Conservation (phyloP, 306 rosid species). For the Arachis hypogaea region DNA sequence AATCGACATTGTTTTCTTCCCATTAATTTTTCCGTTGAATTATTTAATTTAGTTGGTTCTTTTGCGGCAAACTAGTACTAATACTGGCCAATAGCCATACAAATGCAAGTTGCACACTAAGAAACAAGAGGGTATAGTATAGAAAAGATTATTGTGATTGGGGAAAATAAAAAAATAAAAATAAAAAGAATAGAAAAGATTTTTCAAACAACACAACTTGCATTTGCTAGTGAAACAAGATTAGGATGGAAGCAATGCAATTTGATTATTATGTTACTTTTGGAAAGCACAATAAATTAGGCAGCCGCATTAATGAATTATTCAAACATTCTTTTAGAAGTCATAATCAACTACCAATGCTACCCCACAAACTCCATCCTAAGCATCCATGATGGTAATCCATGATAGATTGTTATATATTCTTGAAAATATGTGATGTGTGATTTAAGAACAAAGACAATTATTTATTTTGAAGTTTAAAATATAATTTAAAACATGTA, state of each 20-base stretch:
- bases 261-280: not conserved
- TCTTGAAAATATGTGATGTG: too few species aligned
- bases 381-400: slow-evolving; percentile 1
- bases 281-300: not conserved
- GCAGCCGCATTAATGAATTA: not conserved
- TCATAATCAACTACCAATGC: not conserved
- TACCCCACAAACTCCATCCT: not conserved
- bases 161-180: too few species aligned
- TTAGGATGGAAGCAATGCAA: slow-evolving; percentile 1
- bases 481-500: too few species aligned
- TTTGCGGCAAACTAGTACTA: not conserved
- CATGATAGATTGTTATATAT: not conserved
- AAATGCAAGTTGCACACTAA: not conserved
- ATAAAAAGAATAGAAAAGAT: not conserved
- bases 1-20: not conserved
- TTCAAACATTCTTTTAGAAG: not conserved
- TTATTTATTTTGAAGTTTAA: too few species aligned
- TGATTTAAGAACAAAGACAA: too few species aligned
- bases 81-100: not conserved
- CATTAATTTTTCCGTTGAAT: not conserved
- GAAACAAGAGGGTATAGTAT: not conserved
- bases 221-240: slow-evolving; percentile 3
- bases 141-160: not conserved
- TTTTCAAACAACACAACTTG: slow-evolving; percentile 7
- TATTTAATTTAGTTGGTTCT: slow-evolving; percentile 10